Percentiles rank a stretch among this genome's conserved stretches.
phyloP scores from a whole-genome alignment of 129 eudicot species.

The Sambucus nigra region DNA sequence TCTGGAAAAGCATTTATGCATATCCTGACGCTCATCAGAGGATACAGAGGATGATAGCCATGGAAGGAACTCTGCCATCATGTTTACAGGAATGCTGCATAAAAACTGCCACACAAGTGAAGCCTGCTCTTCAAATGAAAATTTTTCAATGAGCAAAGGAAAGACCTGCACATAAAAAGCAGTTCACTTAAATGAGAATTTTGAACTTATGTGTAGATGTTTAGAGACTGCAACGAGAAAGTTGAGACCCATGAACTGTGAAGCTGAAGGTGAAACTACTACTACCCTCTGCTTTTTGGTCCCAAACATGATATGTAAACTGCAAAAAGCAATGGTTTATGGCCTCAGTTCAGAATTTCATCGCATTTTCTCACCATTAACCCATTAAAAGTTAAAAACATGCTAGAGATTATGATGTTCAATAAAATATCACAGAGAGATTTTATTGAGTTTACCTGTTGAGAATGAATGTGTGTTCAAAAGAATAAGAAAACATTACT shows the following conservation, averaged over 20 bases:
- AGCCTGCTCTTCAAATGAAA: conserved; percentile 98
- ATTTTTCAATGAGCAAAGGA: conserved; percentile 87
- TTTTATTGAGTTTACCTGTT: no score
- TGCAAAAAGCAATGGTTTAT: no score
- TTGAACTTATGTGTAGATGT: background rate
- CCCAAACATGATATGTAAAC: no score
- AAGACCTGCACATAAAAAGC: conserved; percentile 47
- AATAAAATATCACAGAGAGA: no score
- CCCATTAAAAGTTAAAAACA: no score
- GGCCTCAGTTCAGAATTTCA: no score
- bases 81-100: conserved; percentile 98
- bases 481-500: no score
- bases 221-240: background rate
- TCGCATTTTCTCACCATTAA: no score
- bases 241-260: background rate
- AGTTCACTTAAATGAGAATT: background rate
- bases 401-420: no score
- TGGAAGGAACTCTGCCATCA: conserved; percentile 98
- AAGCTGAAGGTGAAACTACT: background rate
- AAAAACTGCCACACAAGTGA: conserved; percentile 93
- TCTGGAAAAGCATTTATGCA: conserved; percentile 75
- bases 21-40: conserved; percentile 80
- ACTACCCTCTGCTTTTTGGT: background rate
- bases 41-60: conserved; percentile 97
- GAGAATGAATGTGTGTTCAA: no score